Conservation (phyloP, 2,329 filamentous ascomycete species). For the Pseudogymnoascus sp. region DNA sequence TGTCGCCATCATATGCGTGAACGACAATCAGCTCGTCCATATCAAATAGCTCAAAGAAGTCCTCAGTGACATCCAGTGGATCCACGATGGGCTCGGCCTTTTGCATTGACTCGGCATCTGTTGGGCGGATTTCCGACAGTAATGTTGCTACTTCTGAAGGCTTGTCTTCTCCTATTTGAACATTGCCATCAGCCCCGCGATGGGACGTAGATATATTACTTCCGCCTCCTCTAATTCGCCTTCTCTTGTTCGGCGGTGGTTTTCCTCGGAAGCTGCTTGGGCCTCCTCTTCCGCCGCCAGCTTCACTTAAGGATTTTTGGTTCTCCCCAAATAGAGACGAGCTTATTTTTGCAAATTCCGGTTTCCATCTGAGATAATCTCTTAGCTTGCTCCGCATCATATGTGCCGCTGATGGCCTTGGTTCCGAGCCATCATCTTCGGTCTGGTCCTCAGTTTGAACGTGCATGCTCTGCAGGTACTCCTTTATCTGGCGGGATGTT, state of each 20-base stretch:
- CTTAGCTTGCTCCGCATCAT: constrained; percentile 87
- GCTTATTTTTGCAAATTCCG: constrained; percentile 79
- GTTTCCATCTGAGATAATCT: constrained; percentile 85
- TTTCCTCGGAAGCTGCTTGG: constrained; percentile 44
- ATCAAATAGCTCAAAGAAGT: constrained; percentile 84
- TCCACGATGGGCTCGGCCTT: constrained; percentile 72
- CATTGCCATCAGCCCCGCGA: constrained; percentile 64
- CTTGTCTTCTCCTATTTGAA: constrained; percentile 73
- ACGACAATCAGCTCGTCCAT: constrained; percentile 84
- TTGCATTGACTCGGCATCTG: constrained; percentile 65
- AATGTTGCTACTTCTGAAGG: constrained; percentile 74
- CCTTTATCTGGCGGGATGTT: constrained; percentile 80
- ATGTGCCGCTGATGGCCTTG: constrained; percentile 66
- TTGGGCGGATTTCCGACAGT: constrained; percentile 76
- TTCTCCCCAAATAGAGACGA: constrained; percentile 71
- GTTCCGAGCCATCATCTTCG: constrained; percentile 35
- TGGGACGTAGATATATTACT: constrained; percentile 46
- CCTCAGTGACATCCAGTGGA: constrained; percentile 82
- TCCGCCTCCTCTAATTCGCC: constrained; percentile 75
- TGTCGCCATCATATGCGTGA: constrained; percentile 90
- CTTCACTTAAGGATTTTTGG: constrained; percentile 63
- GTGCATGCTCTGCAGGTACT: constrained; percentile 89
- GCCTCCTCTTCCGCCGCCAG: constrained; percentile 36
- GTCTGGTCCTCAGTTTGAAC: constrained; percentile 45
- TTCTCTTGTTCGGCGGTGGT: constrained; percentile 75